Conservation (phyloP, 495 filamentous ascomycete genomes). For the Daldinia bambusicola region DNA sequence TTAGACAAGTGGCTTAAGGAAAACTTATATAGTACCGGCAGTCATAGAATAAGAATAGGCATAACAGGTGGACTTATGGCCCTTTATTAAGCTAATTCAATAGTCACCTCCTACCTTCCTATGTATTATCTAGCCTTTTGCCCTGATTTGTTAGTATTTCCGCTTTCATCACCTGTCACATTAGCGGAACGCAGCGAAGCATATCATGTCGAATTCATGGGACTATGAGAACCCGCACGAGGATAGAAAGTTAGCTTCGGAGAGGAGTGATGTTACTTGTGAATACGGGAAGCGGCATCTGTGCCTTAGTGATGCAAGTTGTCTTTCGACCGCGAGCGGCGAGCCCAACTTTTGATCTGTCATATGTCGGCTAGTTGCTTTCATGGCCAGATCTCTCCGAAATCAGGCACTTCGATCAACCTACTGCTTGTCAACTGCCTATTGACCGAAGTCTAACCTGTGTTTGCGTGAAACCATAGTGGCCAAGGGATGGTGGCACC, state of each 20-base stretch:
- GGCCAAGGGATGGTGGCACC: conserved; percentile 16
- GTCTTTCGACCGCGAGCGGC: conserved; percentile 16
- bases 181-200: neutral
- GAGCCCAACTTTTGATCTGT: conserved; percentile 18
- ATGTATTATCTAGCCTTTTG: neutral
- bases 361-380: conserved; percentile 21
- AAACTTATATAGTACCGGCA: neutral
- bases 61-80: no score
- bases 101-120: neutral
- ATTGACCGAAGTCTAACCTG: neutral
- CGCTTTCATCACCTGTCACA: neutral
- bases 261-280: conserved; percentile 3
- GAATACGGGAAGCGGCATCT: conserved; percentile 26
- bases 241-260: neutral
- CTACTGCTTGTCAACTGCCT: neutral
- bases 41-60: neutral
- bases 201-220: conserved; percentile 4
- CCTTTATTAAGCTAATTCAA: no score
- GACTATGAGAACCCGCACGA: neutral
- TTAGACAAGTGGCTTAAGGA: neutral
- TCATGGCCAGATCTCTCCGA: conserved; percentile 22
- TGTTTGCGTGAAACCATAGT: conserved; percentile 15
- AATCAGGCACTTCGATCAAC: conserved; percentile 1
- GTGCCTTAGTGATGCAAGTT: conserved; percentile 15
- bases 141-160: neutral